Conservation (phyloP, 2,329 filamentous ascomycete genomes). For the Verticillium albo-atrum region DNA sequence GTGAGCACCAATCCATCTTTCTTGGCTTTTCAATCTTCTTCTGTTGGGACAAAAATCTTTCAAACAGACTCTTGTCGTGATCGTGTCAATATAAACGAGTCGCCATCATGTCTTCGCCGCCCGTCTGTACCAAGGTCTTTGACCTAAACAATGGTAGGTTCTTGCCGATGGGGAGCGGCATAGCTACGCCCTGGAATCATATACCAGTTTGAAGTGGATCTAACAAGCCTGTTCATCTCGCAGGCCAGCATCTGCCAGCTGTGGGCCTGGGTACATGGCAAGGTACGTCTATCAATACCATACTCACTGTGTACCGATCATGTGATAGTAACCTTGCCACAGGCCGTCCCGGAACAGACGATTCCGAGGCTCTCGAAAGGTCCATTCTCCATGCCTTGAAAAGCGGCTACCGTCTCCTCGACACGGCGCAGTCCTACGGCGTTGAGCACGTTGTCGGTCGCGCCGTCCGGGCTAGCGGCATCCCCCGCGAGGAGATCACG, state of each 20-base stretch:
- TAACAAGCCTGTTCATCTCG: background rate
- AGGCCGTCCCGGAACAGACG: conserved; percentile 11
- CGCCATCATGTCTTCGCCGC: background rate
- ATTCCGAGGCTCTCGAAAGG: conserved; percentile 18
- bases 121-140: conserved; percentile 13
- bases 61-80: no score
- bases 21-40: no score
- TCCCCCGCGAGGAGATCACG: conserved; percentile 27
- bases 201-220: background rate
- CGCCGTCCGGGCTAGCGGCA: conserved; percentile 23
- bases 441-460: conserved; percentile 23
- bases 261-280: conserved; percentile 21
- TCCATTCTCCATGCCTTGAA: conserved; percentile 24
- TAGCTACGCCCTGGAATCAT: no score
- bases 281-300: no score
- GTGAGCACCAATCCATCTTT: no score
- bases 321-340: background rate
- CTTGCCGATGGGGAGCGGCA: no score
- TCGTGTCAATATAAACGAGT: no score
- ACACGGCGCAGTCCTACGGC: conserved; percentile 21
- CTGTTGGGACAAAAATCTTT: no score
- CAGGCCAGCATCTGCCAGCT: conserved; percentile 12
- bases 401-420: conserved; percentile 24
- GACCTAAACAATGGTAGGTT: conserved; percentile 12
- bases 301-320: no score